Evolutionary conservation across 495 filamentous ascomycete genomes (phyloP).

Genomic region (Elaphomyces granulatus): DNA sequence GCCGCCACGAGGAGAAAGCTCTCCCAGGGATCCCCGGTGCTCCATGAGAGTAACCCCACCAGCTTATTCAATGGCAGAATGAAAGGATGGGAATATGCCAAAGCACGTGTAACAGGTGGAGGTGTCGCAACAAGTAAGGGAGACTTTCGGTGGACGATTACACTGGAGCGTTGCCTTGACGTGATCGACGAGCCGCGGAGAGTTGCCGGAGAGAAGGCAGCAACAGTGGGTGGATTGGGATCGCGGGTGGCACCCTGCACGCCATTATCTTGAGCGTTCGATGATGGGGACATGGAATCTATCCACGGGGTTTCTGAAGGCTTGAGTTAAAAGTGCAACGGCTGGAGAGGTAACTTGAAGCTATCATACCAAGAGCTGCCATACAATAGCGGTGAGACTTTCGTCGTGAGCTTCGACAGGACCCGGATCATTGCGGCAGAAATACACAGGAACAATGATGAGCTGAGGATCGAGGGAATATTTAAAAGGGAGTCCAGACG

Average conservation of each 20-base stretch:
- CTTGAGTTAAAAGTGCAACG: not conserved
- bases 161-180: slow-evolving; percentile 67
- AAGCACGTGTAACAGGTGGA: slow-evolving; percentile 77
- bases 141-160: slow-evolving; percentile 93
- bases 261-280: slow-evolving; percentile 25
- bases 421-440: slow-evolving; percentile 26
- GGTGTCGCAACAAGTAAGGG: slow-evolving; percentile 87
- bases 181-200: slow-evolving; percentile 52
- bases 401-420: slow-evolving; percentile 20
- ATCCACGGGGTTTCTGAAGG: slow-evolving; percentile 48
- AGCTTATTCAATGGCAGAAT: slow-evolving; percentile 72
- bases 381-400: slow-evolving; percentile 36
- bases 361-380: slow-evolving; percentile 49
- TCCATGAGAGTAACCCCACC: slow-evolving; percentile 81
- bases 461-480: too few relatives aligned
- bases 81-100: slow-evolving; percentile 92
- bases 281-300: slow-evolving; percentile 40
- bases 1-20: slow-evolving; percentile 74
- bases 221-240: slow-evolving; percentile 56
- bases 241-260: slow-evolving; percentile 26
- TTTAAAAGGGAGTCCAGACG: too few relatives aligned
- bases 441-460: too few relatives aligned
- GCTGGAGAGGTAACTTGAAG: slow-evolving; percentile 3
- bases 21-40: slow-evolving; percentile 84
- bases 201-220: slow-evolving; percentile 74